These are phyloP conservation scores for Parietichytrium sp. DNA, from an alignment of 108 stramenopile species.

Conservation along the genomic window DNA sequence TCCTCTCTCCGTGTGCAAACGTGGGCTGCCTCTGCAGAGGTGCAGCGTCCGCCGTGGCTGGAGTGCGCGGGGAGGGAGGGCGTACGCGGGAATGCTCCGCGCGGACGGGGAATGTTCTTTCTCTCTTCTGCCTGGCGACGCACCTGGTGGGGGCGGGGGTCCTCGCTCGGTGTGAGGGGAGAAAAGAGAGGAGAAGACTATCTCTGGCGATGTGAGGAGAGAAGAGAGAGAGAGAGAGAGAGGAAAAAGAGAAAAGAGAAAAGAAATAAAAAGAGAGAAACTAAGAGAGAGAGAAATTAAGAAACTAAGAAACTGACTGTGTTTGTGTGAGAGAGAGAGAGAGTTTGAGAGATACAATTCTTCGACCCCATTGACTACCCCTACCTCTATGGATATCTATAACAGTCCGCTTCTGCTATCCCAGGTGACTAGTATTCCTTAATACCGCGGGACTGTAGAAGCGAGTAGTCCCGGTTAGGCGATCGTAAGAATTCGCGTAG, in stretches of 20 bases:
- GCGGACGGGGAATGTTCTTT: background rate
- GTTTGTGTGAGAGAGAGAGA: background rate
- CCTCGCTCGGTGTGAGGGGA: constrained; percentile 42
- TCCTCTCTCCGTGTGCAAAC: too few species aligned
- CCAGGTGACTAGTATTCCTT: too few species aligned
- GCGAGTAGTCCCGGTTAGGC: too few species aligned
- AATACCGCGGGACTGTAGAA: too few species aligned
- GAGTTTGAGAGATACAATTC: background rate
- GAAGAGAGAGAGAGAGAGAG: background rate
- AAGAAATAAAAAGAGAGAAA: background rate
- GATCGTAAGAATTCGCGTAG: too few species aligned
- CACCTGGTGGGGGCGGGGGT: background rate
- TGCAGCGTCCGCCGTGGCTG: too few species aligned
- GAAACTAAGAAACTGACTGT: background rate
- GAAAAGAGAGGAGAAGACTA: background rate
- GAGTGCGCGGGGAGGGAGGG: too few species aligned
- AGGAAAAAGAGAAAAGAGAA: background rate
- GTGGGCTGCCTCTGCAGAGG: too few species aligned
- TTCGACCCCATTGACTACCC: too few species aligned
- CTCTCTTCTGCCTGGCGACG: background rate
- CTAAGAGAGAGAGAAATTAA: background rate
- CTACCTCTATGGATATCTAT: too few species aligned
- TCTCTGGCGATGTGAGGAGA: background rate
- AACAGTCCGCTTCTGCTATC: too few species aligned
- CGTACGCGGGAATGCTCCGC: background rate